Conservation (phyloP, 345 rosid genomes). For the Fremontodendron californicum region DNA sequence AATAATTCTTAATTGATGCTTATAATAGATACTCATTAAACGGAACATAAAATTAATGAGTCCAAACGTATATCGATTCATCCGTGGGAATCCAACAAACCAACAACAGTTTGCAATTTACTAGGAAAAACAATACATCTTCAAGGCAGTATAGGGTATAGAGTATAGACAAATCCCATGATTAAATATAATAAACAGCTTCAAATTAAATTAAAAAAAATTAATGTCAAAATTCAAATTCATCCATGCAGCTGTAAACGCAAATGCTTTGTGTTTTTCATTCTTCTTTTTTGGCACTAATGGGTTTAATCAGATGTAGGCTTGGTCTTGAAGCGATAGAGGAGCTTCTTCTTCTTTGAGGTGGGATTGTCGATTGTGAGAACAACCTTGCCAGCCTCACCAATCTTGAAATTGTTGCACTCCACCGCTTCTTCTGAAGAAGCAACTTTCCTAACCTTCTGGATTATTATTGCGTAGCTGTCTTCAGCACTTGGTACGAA, state of each 20-base stretch:
- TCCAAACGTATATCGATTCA: too few species aligned
- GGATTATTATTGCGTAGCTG: constrained; percentile 73
- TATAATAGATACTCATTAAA: too few species aligned
- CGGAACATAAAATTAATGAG: too few species aligned
- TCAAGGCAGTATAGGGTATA: neutral
- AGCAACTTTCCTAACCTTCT: constrained; percentile 52
- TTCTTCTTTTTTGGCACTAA: neutral
- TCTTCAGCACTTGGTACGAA: constrained; percentile 61
- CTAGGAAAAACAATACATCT: neutral
- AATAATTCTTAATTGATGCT: too few species aligned
- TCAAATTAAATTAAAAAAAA: too few species aligned
- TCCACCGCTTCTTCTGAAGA: constrained; percentile 54
- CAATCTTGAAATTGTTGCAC: constrained; percentile 49
- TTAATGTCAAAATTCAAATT: neutral
- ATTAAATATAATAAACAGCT: neutral
- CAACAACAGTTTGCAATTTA: neutral
- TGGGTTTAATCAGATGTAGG: constrained; percentile 25
- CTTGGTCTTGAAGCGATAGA: constrained; percentile 16
- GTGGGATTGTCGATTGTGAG: constrained; percentile 65
- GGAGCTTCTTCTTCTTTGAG: constrained; percentile 31
- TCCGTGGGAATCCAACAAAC: neutral
- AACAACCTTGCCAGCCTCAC: constrained; percentile 71
- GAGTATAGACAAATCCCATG: neutral
- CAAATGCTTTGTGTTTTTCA: neutral
- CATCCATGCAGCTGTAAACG: neutral